Evolutionary conservation across 2,329 filamentous ascomycete genomes (phyloP).

Genomic region (Curvularia sp.): DNA sequence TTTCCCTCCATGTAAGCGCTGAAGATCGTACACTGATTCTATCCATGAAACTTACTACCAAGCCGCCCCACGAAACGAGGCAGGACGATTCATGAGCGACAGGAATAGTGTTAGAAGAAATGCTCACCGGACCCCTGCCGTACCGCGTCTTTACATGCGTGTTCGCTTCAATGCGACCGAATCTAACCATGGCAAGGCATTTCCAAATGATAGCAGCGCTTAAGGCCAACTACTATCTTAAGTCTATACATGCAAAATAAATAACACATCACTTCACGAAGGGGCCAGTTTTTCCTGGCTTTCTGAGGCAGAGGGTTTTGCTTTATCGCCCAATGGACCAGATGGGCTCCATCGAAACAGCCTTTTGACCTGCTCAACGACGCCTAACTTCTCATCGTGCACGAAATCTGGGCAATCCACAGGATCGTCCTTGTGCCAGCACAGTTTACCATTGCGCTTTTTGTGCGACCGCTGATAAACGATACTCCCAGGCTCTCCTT

Average conservation of each 20-base stretch:
- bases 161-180: not conserved
- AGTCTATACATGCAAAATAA: not conserved
- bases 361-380: not conserved
- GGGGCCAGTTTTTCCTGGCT: constrained; percentile 3
- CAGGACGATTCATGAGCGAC: not conserved
- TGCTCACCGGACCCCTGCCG: not conserved
- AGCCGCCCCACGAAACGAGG: constrained; percentile 1
- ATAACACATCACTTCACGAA: not conserved
- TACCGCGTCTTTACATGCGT: not conserved
- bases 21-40: not conserved
- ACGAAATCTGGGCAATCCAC: not conserved
- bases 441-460: constrained; percentile 1
- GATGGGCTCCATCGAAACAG: not conserved
- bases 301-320: not conserved
- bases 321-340: not conserved
- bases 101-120: not conserved
- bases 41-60: constrained; percentile 2
- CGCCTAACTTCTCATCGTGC: not conserved
- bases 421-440: not conserved
- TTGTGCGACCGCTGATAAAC: constrained; percentile 1
- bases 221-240: not conserved
- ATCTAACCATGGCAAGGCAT: constrained; percentile 2
- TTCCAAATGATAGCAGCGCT: not conserved
- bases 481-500: constrained; percentile 1
- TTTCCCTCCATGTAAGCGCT: not conserved